Evolutionary conservation across 1,284 basidiomycete genomes (phyloP), one percentile per base, ranked within the genome.

Genomic region (Malassezia nana): DNA sequence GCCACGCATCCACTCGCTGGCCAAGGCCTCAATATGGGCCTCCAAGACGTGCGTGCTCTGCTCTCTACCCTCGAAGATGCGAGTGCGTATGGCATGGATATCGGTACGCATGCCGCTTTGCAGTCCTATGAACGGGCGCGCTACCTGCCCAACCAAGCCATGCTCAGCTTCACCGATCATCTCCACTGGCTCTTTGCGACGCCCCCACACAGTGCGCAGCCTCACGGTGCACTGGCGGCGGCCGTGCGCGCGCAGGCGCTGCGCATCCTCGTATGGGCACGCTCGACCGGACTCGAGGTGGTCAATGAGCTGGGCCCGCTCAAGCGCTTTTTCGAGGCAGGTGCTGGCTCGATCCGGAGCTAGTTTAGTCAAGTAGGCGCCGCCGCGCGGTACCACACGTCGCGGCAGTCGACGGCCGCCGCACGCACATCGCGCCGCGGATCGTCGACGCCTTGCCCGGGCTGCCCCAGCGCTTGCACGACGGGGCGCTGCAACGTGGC

Each of bases 1-100:
- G 88, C 88, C 0, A 81, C 89, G 4, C 94, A 98, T 69, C 94
- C 94, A 0, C 81, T 98, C n/a, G 92, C 91, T 0, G 94, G 94
- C 1, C 94, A 98, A 72, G 94, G 92, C 0, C 78, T 98, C 38
- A 98, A 99, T 74, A 78, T 92, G 65, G 94, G 92, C 16, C 77
- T 99, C 15, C 86, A 80, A 1, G 92, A 99, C 70, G 88, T 64
- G 0, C 60, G 67, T 7, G 59, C 62, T 9, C 58, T 73, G 7
- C 46, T 50, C 9, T 13, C 35, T 9, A 57, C 65, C 8, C 40
- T 73, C 13, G 39, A 40, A 2, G 38, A 46, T 12, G 69, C 67
- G 1, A 31, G 58, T 29, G 40, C 16, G 18, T 50, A 57, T 26
- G 71, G 71, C 13, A 65, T 62, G 16, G 71, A 73, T 38, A 33